A percentile compares a stretch with the other conserved stretches of the same genome.
phyloP scores from a whole-genome alignment of 23 red algal species.

The Gracilaria caudata region DNA sequence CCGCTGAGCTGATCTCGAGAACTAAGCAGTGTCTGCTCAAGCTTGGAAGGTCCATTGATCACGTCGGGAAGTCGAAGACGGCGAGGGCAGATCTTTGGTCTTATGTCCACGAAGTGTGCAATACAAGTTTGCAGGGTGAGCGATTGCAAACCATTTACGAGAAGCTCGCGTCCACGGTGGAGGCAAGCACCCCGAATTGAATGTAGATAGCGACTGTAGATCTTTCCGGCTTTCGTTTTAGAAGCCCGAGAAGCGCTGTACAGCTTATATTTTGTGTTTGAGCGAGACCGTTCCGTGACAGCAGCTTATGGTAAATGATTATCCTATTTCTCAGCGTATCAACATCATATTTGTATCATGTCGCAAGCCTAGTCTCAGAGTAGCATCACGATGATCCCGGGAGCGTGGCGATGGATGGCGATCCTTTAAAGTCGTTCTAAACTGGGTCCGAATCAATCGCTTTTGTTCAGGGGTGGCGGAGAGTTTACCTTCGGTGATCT shows the following conservation, averaged over 20 bases:
- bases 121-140: constrained; percentile 59
- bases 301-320: constrained; percentile 10
- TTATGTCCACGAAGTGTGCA: constrained; percentile 69
- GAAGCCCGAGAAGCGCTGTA: constrained; percentile 1
- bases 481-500: constrained; percentile 1
- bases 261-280: constrained; percentile 21
- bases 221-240: constrained; percentile 15
- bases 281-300: not conserved
- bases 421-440: not conserved
- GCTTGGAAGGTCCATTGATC: constrained; percentile 57
- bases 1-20: constrained; percentile 53
- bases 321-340: constrained; percentile 5
- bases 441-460: not conserved
- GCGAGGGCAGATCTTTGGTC: constrained; percentile 51
- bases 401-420: not conserved
- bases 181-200: constrained; percentile 17
- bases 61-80: constrained; percentile 14
- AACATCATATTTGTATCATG: not conserved
- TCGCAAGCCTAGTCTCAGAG: not conserved
- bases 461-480: not conserved
- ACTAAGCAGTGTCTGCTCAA: constrained; percentile 76
- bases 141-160: constrained; percentile 69
- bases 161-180: constrained; percentile 43
- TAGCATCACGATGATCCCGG: not conserved
- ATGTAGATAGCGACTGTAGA: not conserved